phyloP scores from a whole-genome alignment of 441 rosid species.

The Euphorbia schlechtendalii region DNA sequence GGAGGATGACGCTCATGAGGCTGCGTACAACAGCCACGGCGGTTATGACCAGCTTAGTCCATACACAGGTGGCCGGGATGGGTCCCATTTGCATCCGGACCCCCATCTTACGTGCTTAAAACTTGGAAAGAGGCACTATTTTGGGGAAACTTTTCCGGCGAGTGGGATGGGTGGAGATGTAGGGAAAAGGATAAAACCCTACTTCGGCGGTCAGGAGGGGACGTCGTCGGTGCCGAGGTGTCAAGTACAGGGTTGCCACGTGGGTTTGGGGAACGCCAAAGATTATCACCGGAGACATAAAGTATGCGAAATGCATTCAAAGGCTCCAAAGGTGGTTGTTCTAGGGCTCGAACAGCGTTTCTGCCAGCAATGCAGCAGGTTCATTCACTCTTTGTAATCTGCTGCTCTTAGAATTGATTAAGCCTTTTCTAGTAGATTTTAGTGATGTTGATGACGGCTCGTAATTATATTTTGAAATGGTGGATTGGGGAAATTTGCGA shows the following conservation, averaged over 20 bases:
- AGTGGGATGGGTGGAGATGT: conserved; percentile 5
- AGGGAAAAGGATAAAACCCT: conserved; percentile 35
- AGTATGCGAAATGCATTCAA: conserved; percentile 72
- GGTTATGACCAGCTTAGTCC: conserved; percentile 21
- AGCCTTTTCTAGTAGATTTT: too few species aligned
- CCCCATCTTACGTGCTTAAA: conserved; percentile 46
- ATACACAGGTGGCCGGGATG: conserved; percentile 21
- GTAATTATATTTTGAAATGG: too few species aligned
- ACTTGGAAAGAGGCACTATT: conserved; percentile 51
- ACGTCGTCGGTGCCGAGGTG: conserved; percentile 46
- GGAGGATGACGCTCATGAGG: not conserved
- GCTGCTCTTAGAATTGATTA: too few species aligned
- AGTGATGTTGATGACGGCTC: too few species aligned
- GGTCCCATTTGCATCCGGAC: conserved; percentile 33
- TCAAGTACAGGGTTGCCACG: conserved; percentile 72
- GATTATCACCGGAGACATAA: conserved; percentile 75
- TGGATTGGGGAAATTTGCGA: too few species aligned
- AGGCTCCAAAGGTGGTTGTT: conserved; percentile 60
- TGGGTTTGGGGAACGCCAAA: conserved; percentile 50
- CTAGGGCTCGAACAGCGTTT: conserved; percentile 66
- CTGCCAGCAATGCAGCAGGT: conserved; percentile 95
- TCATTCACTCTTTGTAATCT: too few species aligned
- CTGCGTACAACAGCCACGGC: conserved; percentile 1
- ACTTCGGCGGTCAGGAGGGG: conserved; percentile 15
- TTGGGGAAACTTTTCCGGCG: conserved; percentile 26